Evolutionary conservation across 148 eudicot species (phyloP).

Genomic region (Tetragonia tetragonoides): DNA sequence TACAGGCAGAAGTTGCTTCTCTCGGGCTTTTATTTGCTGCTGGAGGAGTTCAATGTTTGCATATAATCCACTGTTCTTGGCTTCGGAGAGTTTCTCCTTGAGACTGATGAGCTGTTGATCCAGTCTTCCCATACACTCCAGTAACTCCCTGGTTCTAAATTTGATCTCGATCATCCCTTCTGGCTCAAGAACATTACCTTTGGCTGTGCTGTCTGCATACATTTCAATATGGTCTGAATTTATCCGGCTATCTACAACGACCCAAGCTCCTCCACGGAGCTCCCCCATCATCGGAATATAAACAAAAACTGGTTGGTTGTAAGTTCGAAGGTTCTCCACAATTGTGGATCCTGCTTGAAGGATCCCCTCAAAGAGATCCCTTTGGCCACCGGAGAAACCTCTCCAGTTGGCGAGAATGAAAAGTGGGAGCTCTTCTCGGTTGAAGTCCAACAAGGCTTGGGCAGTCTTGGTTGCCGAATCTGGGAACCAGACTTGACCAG

Average conservation of each 20-base stretch:
- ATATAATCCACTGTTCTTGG: slow-evolving; percentile 33
- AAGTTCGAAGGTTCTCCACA: slow-evolving; percentile 93
- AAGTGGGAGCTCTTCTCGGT: slow-evolving; percentile 89
- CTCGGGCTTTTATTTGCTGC: slow-evolving; percentile 72
- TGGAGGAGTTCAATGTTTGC: slow-evolving; percentile 41
- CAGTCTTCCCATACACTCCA: slow-evolving; percentile 89
- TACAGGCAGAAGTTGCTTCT: slow-evolving; percentile 79
- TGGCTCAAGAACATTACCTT: slow-evolving; percentile 95
- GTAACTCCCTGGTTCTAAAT: slow-evolving; percentile 68
- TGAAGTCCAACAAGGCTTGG: slow-evolving; percentile 97
- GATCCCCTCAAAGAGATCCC: slow-evolving; percentile 97
- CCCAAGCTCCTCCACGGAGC: slow-evolving; percentile 99
- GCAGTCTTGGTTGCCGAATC: slow-evolving; percentile 98
- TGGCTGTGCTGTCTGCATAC: slow-evolving; percentile 93
- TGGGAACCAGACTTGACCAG: slow-evolving; percentile 99
- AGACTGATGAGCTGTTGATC: slow-evolving; percentile 63
- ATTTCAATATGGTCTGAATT: slow-evolving; percentile 91
- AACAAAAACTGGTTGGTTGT: slow-evolving; percentile 83
- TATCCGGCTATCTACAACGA: slow-evolving; percentile 89
- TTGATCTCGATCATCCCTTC: slow-evolving; percentile 97
- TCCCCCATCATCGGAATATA: slow-evolving; percentile 94
- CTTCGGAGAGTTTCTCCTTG: slow-evolving; percentile 62
- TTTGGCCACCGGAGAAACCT: slow-evolving; percentile 97
- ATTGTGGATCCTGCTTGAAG: slow-evolving; percentile 98
- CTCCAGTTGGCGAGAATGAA: slow-evolving; percentile 98